phyloP scores from a whole-genome alignment of 108 stramenopile species.

The Schizochytrium sp. region DNA sequence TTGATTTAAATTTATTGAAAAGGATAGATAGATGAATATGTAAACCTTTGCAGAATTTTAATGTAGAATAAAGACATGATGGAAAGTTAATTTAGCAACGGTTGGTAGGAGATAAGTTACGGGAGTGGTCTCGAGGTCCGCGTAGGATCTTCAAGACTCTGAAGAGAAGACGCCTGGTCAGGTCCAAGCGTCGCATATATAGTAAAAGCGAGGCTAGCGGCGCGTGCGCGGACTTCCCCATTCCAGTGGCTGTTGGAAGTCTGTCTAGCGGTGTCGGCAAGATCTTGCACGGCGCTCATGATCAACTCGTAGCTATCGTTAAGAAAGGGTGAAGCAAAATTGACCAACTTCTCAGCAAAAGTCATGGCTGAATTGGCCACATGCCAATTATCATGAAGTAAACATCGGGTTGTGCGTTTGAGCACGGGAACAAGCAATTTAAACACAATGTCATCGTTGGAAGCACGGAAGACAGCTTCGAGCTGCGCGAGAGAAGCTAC shows the following conservation, averaged over 20 bases:
- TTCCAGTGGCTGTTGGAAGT: constrained; percentile 28
- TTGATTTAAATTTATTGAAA: too few relatives aligned
- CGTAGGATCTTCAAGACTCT: background rate
- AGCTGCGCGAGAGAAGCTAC: constrained; percentile 44
- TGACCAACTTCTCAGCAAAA: constrained; percentile 31
- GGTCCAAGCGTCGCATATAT: background rate
- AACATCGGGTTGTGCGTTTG: constrained; percentile 14
- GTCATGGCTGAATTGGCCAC: constrained; percentile 51
- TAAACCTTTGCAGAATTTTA: too few relatives aligned
- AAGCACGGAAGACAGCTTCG: constrained; percentile 31
- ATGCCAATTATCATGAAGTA: constrained; percentile 55
- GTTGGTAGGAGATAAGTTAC: background rate
- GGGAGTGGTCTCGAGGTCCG: background rate
- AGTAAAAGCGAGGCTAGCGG: constrained; percentile 35
- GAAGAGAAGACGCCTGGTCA: background rate
- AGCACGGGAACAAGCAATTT: constrained; percentile 29
- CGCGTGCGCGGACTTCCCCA: constrained; percentile 44
- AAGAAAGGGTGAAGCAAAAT: background rate
- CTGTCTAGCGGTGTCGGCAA: background rate
- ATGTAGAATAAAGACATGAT: too few relatives aligned
- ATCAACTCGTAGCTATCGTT: background rate
- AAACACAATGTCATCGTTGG: background rate
- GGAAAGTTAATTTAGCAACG: background rate
- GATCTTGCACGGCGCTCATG: background rate
- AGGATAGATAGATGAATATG: too few relatives aligned